A percentile compares a stretch with the other conserved stretches of the same genome.
These are phyloP conservation scores for Xylariales sp. DNA, from an alignment of 2,329 filamentous ascomycete species.

Conservation along the genomic window DNA sequence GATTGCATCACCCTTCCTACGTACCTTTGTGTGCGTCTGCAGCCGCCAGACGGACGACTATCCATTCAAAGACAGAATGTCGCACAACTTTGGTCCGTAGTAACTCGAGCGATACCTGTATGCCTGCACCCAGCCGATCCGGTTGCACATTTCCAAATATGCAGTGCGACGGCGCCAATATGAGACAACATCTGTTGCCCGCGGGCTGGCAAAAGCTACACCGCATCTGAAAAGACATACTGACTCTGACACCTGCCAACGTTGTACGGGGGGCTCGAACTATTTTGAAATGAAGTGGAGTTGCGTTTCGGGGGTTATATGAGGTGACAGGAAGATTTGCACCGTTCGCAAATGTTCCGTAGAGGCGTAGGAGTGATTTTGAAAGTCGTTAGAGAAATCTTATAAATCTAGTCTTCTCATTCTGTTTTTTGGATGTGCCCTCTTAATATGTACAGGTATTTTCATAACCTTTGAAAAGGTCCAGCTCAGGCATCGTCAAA, in stretches of 20 bases:
- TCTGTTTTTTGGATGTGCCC: too few species aligned
- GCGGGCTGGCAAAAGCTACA: slow-evolving; percentile 30
- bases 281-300: not conserved
- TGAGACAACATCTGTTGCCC: slow-evolving; percentile 43
- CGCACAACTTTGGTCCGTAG: slow-evolving; percentile 37
- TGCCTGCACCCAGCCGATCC: slow-evolving; percentile 47
- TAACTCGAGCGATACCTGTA: slow-evolving; percentile 46
- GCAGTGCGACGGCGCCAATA: slow-evolving; percentile 43
- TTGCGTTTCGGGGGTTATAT: slow-evolving; percentile 8
- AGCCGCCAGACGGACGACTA: slow-evolving; percentile 8
- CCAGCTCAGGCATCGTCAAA: not conserved
- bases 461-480: slow-evolving; percentile 3
- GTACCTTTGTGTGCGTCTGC: slow-evolving; percentile 8
- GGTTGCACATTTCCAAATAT: slow-evolving; percentile 44
- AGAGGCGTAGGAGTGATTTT: not conserved
- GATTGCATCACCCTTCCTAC: slow-evolving; percentile 11
- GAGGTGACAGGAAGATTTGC: not conserved
- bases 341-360: not conserved
- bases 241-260: slow-evolving; percentile 10
- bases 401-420: too few species aligned
- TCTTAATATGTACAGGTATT: not conserved
- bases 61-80: slow-evolving; percentile 29
- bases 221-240: slow-evolving; percentile 16
- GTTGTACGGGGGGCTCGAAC: slow-evolving; percentile 10
- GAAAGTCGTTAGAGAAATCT: not conserved